Conservation (phyloP, 768 basidiomycete species). For the Suillus subaureus region DNA sequence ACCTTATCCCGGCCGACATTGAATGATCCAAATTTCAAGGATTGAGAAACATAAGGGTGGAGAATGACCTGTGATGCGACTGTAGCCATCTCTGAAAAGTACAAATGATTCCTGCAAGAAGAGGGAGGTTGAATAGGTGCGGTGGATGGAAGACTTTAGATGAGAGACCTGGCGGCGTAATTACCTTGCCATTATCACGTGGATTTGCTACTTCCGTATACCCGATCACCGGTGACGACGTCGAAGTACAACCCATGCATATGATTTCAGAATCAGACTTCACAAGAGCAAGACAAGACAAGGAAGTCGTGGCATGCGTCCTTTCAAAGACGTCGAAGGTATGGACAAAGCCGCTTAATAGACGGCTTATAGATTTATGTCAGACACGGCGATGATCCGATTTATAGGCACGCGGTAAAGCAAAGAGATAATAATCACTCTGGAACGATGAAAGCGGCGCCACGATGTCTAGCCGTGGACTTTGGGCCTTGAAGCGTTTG, state of each 20-base stretch:
- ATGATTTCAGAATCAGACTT: not conserved
- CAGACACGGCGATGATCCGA: not conserved
- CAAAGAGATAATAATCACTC: not conserved
- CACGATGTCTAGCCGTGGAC: not conserved
- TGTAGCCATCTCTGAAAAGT: slow-evolving; percentile 28
- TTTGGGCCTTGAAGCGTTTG: not conserved
- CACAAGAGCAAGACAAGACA: slow-evolving; percentile 5
- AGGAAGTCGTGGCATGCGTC: not conserved
- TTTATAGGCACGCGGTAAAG: not conserved
- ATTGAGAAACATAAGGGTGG: slow-evolving; percentile 78
- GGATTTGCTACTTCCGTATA: slow-evolving; percentile 17
- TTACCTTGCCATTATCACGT: slow-evolving; percentile 32
- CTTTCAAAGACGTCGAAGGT: not conserved
- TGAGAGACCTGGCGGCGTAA: slow-evolving; percentile 4
- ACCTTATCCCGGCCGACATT: slow-evolving; percentile 94
- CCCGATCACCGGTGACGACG: slow-evolving; percentile 5
- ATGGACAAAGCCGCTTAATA: not conserved
- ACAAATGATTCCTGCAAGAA: slow-evolving; percentile 15
- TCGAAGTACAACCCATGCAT: not conserved
- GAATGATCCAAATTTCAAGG: slow-evolving; percentile 76
- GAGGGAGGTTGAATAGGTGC: slow-evolving; percentile 12
- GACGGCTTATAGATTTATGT: not conserved
- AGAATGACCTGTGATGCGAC: slow-evolving; percentile 79
- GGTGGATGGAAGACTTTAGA: not conserved
- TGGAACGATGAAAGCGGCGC: not conserved